Conservation (phyloP, 2,329 filamentous ascomycete genomes). For the Penicillium sp. region DNA sequence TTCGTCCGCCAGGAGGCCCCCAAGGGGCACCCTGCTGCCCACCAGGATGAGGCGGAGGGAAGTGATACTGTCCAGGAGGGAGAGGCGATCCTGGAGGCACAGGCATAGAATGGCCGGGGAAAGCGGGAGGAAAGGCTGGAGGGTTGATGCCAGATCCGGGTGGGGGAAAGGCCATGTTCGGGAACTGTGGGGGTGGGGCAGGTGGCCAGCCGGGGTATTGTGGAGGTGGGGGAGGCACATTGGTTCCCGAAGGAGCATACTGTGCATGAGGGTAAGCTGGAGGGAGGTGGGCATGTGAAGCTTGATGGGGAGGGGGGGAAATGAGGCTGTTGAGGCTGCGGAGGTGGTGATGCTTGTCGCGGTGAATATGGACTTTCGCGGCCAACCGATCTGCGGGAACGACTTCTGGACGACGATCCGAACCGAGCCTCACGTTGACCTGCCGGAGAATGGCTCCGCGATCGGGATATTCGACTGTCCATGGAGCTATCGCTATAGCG, state of each 20-base stretch:
- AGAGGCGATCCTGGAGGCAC: constrained; percentile 27
- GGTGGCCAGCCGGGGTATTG: constrained; percentile 40
- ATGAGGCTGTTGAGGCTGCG: constrained; percentile 3
- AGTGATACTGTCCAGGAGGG: constrained; percentile 32
- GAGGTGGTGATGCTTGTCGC: constrained; percentile 21
- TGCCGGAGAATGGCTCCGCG: constrained; percentile 31
- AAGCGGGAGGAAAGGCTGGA: constrained; percentile 28
- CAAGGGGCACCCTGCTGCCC: constrained; percentile 22
- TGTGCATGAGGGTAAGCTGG: constrained; percentile 4
- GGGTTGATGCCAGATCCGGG: constrained; percentile 16
- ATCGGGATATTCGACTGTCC: constrained; percentile 30
- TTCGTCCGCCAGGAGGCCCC: constrained; percentile 15
- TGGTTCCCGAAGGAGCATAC: constrained; percentile 15
- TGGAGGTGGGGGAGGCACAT: constrained; percentile 30
- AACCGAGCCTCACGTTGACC: constrained; percentile 18
- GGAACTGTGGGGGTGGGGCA: constrained; percentile 31
- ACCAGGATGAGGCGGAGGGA: constrained; percentile 32
- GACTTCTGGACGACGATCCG: constrained; percentile 27
- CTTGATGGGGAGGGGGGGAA: constrained; percentile 22
- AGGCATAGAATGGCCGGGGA: constrained; percentile 22
- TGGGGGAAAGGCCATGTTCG: constrained; percentile 20
- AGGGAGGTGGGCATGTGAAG: constrained; percentile 5
- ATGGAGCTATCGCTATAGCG: constrained; percentile 41
- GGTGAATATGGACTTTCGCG: constrained; percentile 36
- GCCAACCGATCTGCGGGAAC: constrained; percentile 28